These are phyloP conservation scores for Spinellus fusiger DNA, from an alignment of 192 early-diverging fungal genomes.

Conservation along the genomic window DNA sequence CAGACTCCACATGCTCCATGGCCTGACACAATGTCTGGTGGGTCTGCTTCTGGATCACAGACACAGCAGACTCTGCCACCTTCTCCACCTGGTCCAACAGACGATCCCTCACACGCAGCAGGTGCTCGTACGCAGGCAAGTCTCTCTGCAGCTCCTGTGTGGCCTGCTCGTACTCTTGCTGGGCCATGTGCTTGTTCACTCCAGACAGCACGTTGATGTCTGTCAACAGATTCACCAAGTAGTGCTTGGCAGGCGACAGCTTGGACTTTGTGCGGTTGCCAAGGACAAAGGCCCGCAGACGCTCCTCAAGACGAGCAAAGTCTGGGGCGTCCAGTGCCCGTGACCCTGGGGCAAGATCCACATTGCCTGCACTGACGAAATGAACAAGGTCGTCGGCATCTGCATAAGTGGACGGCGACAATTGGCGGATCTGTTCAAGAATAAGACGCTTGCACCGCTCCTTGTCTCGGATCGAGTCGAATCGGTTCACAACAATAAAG, in stretches of 20 bases:
- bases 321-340: constrained; percentile 39
- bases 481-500: constrained; percentile 97
- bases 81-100: constrained; percentile 59
- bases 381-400: constrained; percentile 91
- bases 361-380: constrained; percentile 79
- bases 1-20: constrained; percentile 61
- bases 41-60: constrained; percentile 44
- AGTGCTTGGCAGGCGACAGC: constrained; percentile 89
- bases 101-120: constrained; percentile 66
- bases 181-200: constrained; percentile 61
- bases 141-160: constrained; percentile 53
- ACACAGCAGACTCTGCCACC: constrained; percentile 53
- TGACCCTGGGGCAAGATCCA: constrained; percentile 26
- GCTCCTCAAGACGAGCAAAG: constrained; percentile 80
- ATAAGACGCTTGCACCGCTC: constrained; percentile 92
- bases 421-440: constrained; percentile 92
- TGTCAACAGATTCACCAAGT: constrained; percentile 75
- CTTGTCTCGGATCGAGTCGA: constrained; percentile 91
- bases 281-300: constrained; percentile 85
- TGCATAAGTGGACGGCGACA: constrained; percentile 89
- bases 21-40: constrained; percentile 37
- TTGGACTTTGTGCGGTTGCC: constrained; percentile 94
- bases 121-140: constrained; percentile 68
- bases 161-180: constrained; percentile 55
- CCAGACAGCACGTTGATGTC: constrained; percentile 74